These are phyloP conservation scores for Metschnikowia lachancei DNA, from an alignment of 805 yeast species.

Conservation along the genomic window DNA sequence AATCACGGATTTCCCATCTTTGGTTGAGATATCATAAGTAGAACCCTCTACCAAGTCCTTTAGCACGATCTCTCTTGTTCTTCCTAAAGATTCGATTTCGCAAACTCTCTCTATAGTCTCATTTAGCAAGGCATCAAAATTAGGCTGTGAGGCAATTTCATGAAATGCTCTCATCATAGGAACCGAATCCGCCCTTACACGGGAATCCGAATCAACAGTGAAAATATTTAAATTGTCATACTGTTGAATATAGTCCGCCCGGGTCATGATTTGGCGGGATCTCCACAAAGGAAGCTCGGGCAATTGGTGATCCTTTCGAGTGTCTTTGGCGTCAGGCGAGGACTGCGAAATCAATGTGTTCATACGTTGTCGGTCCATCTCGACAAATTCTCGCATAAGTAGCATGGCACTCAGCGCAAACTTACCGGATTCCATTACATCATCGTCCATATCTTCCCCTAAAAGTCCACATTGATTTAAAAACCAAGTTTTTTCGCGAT, in stretches of 20 bases:
- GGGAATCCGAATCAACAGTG: slow-evolving; percentile 69
- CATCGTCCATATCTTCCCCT: slow-evolving; percentile 82
- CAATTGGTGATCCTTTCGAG: slow-evolving; percentile 45
- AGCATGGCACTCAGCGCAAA: slow-evolving; percentile 73
- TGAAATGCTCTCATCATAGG: slow-evolving; percentile 90
- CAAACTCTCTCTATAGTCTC: slow-evolving; percentile 67
- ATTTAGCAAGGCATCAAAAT: slow-evolving; percentile 61
- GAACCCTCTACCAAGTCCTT: slow-evolving; percentile 64
- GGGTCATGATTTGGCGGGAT: slow-evolving; percentile 80
- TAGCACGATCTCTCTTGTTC: slow-evolving; percentile 72
- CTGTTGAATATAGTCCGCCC: slow-evolving; percentile 73
- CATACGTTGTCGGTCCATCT: slow-evolving; percentile 51
- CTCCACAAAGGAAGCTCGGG: slow-evolving; percentile 82
- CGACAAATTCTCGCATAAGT: slow-evolving; percentile 65
- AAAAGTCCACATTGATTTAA: slow-evolving; percentile 76
- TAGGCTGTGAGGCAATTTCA: slow-evolving; percentile 69
- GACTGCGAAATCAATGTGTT: slow-evolving; percentile 22
- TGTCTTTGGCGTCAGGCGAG: slow-evolving; percentile 15
- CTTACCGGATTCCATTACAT: slow-evolving; percentile 81
- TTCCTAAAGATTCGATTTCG: slow-evolving; percentile 71
- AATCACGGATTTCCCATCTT: slow-evolving; percentile 13
- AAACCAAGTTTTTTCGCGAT: slow-evolving; percentile 82
- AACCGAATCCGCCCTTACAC: slow-evolving; percentile 76
- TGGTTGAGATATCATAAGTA: slow-evolving; percentile 32
- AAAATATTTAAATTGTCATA: slow-evolving; percentile 77